These are phyloP conservation scores for Paxillus involutus DNA, from an alignment of 768 basidiomycete species.

Conservation along the genomic window DNA sequence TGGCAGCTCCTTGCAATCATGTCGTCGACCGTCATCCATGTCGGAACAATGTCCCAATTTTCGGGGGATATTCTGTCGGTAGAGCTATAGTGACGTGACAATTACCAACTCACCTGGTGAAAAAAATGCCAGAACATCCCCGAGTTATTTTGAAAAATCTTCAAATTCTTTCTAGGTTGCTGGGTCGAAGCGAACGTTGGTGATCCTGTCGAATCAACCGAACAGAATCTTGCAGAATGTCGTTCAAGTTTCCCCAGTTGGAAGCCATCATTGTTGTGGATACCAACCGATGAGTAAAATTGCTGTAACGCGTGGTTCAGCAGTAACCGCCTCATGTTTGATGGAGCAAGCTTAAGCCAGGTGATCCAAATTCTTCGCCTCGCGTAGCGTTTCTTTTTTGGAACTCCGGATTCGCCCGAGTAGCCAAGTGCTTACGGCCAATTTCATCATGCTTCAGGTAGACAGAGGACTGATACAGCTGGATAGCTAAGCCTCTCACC, in stretches of 20 bases:
- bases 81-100: neutral
- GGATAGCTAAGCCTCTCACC: no score
- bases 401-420: neutral
- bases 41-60: no score
- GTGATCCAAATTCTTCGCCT: neutral
- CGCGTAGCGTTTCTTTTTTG: neutral
- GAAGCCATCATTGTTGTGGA: neutral
- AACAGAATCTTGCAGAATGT: neutral
- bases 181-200: neutral
- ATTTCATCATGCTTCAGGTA: no score
- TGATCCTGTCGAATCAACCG: neutral
- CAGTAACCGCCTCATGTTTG: slow-evolving; percentile 1
- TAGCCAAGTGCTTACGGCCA: no score
- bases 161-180: neutral
- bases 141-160: neutral
- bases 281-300: neutral
- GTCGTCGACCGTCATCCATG: no score
- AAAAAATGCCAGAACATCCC: neutral
- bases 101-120: neutral
- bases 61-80: no score
- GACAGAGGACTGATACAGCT: no score
- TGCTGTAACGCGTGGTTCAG: slow-evolving; percentile 1
- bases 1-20: no score
- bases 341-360: neutral
- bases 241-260: neutral